Percentiles rank a stretch among this genome's conserved stretches.
Evolutionary conservation across 441 rosid species (phyloP).

Genomic region (Arabidopsis hybrid): DNA sequence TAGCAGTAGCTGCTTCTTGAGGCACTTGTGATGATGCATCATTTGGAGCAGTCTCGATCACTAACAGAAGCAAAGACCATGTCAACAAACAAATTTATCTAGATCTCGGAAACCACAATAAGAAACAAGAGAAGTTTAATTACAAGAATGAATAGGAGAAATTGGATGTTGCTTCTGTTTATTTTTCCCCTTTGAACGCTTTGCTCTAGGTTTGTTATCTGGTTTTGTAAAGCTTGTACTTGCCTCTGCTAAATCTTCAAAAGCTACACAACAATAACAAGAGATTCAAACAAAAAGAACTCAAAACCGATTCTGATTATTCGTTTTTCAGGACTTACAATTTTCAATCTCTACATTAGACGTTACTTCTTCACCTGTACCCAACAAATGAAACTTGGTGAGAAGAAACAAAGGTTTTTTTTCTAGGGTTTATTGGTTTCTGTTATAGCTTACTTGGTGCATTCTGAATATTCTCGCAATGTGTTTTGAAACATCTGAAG

Average conservation of each 20-base stretch:
- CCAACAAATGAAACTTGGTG: not conserved
- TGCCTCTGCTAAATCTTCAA: not conserved
- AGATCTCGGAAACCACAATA: not conserved
- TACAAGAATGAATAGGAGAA: not conserved
- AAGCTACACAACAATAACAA: conserved; percentile 1
- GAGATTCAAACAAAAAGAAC: not conserved
- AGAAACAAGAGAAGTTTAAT: conserved; percentile 5
- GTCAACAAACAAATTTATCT: conserved; percentile 4
- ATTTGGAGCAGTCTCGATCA: not conserved
- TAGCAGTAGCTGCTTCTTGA: not conserved
- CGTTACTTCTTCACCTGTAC: not conserved
- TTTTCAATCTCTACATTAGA: not conserved
- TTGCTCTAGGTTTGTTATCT: not conserved
- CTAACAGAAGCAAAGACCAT: conserved; percentile 8
- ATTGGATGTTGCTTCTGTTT: not conserved
- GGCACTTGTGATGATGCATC: conserved; percentile 2
- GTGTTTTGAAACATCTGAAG: not conserved
- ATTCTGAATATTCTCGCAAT: not conserved
- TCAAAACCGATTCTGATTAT: not conserved
- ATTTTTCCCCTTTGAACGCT: not conserved
- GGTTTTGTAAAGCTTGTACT: not conserved
- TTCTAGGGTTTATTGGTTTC: not conserved
- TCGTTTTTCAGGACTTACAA: not conserved
- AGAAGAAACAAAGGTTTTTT: not conserved
- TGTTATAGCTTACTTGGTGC: not conserved